Evolutionary conservation across 1,284 basidiomycete genomes (phyloP), one percentile per base, ranked within the genome.

Genomic region (Hypsizygus ulmarius): DNA sequence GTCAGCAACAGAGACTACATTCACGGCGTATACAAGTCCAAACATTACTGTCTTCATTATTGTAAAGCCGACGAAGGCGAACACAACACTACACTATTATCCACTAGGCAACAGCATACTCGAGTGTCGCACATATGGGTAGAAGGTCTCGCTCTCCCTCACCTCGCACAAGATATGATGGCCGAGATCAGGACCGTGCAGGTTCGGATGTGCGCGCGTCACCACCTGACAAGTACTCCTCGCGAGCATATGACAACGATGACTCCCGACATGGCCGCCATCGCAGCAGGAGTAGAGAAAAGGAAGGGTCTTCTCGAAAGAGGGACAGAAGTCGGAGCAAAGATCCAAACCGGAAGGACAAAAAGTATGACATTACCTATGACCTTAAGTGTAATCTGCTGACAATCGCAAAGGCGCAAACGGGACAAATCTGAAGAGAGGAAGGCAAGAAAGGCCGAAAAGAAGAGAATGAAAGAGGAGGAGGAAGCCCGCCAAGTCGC

Each of bases 401-500:
- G 44, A 49, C 43, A 18, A 38, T 43, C 49, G 51, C 53, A 47
- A 58, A 89, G 89, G 66, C 77, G 86, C 60, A 87, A 90, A 70
- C 73, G 91, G 58, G 79, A 93, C 69, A 90, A 81, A 64, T 90
- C 83, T 34, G 85, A 83, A 61, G 88, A 91, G 58, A 72, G 84
- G 33, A 82, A 73, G 57, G 84, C 84, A 30, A 81, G 90, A 43
- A 94, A 91, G 64, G 86, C 83, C 2, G 87, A 91, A 60, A 90
- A 90, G 66, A 84, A 81, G 60, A 79, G 90, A 36, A 79, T 86
- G 46, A 84, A 75, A 54, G 91, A 93, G 53, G 88, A 94, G 50
- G 90, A 94, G 58, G 90, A 93, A 61, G 83, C 88, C 16, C 84
- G 92, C 34, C 84, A 89, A 60, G 83, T 94, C 7, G 92, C 93